phyloP scores from a whole-genome alignment of 768 basidiomycete species.

The Leucocoprinus leucothites region DNA sequence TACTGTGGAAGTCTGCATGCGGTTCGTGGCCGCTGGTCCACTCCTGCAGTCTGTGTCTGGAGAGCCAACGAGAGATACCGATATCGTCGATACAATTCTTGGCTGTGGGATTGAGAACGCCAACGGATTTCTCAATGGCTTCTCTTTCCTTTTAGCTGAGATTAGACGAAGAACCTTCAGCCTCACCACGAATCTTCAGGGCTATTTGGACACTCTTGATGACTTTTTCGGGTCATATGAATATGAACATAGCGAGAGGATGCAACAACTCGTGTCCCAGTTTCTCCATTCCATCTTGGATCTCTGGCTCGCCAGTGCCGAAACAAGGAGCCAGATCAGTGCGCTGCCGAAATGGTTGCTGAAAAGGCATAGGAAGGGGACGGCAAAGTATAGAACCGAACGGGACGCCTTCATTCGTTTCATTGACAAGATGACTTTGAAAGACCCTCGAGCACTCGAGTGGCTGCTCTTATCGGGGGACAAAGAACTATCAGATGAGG shows the following conservation, averaged over 20 bases:
- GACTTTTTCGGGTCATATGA: conserved; percentile 51
- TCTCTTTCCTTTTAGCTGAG: conserved; percentile 51
- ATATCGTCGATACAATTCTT: conserved; percentile 52
- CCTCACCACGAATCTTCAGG: conserved; percentile 47
- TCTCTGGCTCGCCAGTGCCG: conserved; percentile 43
- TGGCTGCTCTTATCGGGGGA: conserved; percentile 39
- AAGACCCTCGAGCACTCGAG: conserved; percentile 47
- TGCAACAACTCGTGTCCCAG: conserved; percentile 53
- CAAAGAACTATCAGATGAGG: conserved; percentile 27
- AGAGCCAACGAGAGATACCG: conserved; percentile 60
- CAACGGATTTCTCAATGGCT: conserved; percentile 58
- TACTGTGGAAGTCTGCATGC: conserved; percentile 50
- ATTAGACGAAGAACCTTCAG: conserved; percentile 53
- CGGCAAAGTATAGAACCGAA: conserved; percentile 60
- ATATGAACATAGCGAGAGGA: conserved; percentile 48
- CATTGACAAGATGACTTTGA: conserved; percentile 57
- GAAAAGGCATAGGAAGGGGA: conserved; percentile 32
- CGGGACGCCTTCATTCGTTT: conserved; percentile 66
- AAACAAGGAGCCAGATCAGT: conserved; percentile 17
- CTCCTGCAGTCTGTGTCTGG: conserved; percentile 56
- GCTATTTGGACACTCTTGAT: conserved; percentile 52
- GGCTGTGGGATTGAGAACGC: conserved; percentile 36
- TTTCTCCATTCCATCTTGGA: conserved; percentile 63
- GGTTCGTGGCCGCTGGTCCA: conserved; percentile 62
- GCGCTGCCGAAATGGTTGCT: conserved; percentile 56